Conservation (phyloP, 2,329 filamentous ascomycete genomes). For the Passalora sequoiae region DNA sequence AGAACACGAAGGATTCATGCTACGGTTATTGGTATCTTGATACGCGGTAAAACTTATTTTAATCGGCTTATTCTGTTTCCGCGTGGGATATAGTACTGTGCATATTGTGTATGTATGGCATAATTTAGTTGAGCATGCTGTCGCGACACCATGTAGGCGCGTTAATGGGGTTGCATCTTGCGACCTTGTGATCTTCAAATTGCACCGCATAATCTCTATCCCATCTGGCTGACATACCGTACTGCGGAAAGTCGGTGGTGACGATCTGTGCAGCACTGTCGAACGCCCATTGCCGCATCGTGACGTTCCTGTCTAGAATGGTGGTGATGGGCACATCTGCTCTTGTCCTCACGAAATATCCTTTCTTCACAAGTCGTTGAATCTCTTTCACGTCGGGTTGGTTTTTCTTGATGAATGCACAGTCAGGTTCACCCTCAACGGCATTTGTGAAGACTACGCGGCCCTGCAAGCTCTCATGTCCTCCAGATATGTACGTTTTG, state of each 20-base stretch:
- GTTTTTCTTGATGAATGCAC: constrained; percentile 49
- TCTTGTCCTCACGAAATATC: constrained; percentile 48
- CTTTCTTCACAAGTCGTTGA: constrained; percentile 41
- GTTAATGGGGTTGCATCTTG: constrained; percentile 37
- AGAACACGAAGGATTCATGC: too few relatives aligned
- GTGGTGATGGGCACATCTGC: constrained; percentile 46
- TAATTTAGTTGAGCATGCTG: constrained; percentile 17
- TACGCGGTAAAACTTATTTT: too few relatives aligned
- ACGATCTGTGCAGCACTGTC: constrained; percentile 48
- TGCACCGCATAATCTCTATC: constrained; percentile 44
- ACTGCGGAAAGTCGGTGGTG: constrained; percentile 46
- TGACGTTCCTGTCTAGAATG: constrained; percentile 38
- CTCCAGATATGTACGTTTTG: constrained; percentile 36
- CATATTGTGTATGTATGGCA: too few relatives aligned
- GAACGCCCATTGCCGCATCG: constrained; percentile 42
- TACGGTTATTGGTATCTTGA: too few relatives aligned
- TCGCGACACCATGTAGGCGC: constrained; percentile 36
- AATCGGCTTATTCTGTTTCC: too few relatives aligned
- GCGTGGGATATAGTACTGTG: too few relatives aligned
- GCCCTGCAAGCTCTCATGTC: constrained; percentile 39
- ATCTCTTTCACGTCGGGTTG: constrained; percentile 42
- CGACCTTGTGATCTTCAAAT: constrained; percentile 29
- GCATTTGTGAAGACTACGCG: constrained; percentile 49
- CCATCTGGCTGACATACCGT: constrained; percentile 46
- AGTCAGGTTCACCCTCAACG: constrained; percentile 42